Conservation (phyloP, 1,284 basidiomycete genomes). For the Exobasidium cylindrosporum region DNA sequence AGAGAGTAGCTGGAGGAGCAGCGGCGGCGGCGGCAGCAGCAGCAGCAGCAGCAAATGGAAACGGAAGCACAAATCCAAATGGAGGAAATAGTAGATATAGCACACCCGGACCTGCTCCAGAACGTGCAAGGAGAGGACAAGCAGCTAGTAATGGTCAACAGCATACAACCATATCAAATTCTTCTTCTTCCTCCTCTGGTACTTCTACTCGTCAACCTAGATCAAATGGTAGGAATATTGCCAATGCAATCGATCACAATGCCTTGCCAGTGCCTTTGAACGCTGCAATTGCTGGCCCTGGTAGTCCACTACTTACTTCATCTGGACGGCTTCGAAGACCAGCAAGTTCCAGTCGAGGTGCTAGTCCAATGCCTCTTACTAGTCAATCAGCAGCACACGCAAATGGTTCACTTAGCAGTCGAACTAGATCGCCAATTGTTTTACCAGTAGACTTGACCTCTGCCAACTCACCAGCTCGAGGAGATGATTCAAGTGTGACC, state of each 20-base stretch:
- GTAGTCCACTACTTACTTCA: slow-evolving; percentile 7
- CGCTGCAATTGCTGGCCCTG: not conserved
- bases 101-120: not conserved
- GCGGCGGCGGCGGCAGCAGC: not conserved
- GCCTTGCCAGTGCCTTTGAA: not conserved
- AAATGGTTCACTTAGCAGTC: not conserved
- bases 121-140: not conserved
- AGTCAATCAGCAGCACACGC: not conserved
- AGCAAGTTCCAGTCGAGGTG: slow-evolving; percentile 8
- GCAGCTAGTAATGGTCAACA: not conserved
- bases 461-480: not conserved
- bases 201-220: not conserved
- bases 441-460: not conserved
- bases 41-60: slow-evolving; percentile 4
- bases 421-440: slow-evolving; percentile 2
- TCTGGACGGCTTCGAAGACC: slow-evolving; percentile 11
- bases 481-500: not conserved
- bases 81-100: not conserved
- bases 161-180: not conserved
- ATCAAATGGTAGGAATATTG: slow-evolving; percentile 1
- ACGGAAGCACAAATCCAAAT: not conserved
- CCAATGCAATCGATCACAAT: slow-evolving; percentile 11
- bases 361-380: slow-evolving; percentile 10
- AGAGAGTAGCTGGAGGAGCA: slow-evolving; percentile 24
- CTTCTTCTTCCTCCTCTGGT: not conserved